Conservation (phyloP, 2,329 filamentous ascomycete species). For the Colletotrichum eremochloae region DNA sequence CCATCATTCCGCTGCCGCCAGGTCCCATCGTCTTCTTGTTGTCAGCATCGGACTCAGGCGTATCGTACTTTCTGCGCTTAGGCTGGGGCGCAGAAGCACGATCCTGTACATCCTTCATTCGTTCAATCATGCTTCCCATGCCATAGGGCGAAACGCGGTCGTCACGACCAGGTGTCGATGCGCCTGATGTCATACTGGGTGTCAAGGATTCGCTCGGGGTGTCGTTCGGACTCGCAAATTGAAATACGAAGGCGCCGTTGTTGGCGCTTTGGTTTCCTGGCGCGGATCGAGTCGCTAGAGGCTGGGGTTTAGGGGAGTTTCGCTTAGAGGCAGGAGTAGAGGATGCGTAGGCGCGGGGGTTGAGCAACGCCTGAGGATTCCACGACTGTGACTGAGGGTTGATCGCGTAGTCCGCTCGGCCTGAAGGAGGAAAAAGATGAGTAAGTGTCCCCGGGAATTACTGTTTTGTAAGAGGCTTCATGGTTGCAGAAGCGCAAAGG, state of each 20-base stretch:
- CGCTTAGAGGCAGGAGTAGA: slow-evolving; percentile 24
- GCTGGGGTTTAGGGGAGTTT: slow-evolving; percentile 30
- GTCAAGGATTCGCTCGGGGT: slow-evolving; percentile 48
- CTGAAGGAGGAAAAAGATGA: slow-evolving; percentile 26
- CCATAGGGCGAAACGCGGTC: slow-evolving; percentile 50
- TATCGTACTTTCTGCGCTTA: slow-evolving; percentile 74
- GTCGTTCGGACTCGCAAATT: slow-evolving; percentile 56
- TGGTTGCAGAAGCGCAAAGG: not conserved
- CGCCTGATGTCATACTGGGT: slow-evolving; percentile 50
- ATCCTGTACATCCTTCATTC: slow-evolving; percentile 80
- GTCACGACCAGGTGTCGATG: slow-evolving; percentile 50
- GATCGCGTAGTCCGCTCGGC: slow-evolving; percentile 34
- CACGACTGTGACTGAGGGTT: slow-evolving; percentile 39
- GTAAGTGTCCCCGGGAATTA: not conserved
- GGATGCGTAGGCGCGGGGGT: slow-evolving; percentile 35
- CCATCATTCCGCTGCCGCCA: slow-evolving; percentile 68
- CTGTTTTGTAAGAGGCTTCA: not conserved
- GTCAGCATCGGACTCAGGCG: slow-evolving; percentile 56
- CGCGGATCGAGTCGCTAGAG: slow-evolving; percentile 35
- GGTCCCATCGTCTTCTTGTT: slow-evolving; percentile 56
- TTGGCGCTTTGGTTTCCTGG: slow-evolving; percentile 37
- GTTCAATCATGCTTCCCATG: slow-evolving; percentile 77
- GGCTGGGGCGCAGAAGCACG: slow-evolving; percentile 69
- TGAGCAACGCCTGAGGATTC: slow-evolving; percentile 41
- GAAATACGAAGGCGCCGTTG: slow-evolving; percentile 56